Evolutionary conservation across 805 yeast genomes (phyloP), one percentile per base, ranked within the genome.

Genomic region (Wickerhamomyces rabaulensis): DNA sequence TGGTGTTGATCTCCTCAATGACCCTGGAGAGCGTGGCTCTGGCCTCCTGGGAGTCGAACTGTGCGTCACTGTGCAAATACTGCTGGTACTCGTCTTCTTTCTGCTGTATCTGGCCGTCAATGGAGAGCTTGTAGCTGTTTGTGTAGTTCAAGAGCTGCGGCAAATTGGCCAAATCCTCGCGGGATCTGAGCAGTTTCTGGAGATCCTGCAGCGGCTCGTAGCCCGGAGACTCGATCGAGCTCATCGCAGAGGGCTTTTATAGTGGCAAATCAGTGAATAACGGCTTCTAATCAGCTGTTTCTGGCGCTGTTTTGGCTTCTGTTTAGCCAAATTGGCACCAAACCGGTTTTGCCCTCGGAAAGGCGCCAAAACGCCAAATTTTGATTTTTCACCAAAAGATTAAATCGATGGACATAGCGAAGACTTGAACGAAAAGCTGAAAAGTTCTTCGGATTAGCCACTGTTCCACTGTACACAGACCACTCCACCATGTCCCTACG

Each of bases 401-500:
- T 9, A 7, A 3, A 27, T 27, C n/a, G 31, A 27, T 27, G 31
- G 7, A 27, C 31, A 27, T 27, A 27, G 27, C 31, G 31, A 27
- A 27, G 31, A 27, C 31, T 27, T 27, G 3, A 13, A 27, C n/a
- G 13, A 27, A 13, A 27, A 13, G n/a, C 31, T 13, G n/a, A 27
- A 27, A 27, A 27, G 31, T 27, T 27, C 31, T 27, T 13, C 13
- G 36, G 16, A 16, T 16, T 33, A 3, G 5, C 20, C 19, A 33
- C 20, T 20, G 16, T 33, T 33, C 16, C 4, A 9, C 6, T 12
- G 2, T 8, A n/a, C 36, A 33, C 19, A 33, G 2, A 17, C 36
- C 12, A 16, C 15, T 33, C 10, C n/a, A 47, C 20, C 37, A 92
- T 92, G 97, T 88, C 97, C 44, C 74, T 94, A 47, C 86, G 87